A percentile compares a stretch with the other conserved stretches of the same genome.
Evolutionary conservation across 306 rosid species (phyloP).

Genomic region (Albizia julibrissin): DNA sequence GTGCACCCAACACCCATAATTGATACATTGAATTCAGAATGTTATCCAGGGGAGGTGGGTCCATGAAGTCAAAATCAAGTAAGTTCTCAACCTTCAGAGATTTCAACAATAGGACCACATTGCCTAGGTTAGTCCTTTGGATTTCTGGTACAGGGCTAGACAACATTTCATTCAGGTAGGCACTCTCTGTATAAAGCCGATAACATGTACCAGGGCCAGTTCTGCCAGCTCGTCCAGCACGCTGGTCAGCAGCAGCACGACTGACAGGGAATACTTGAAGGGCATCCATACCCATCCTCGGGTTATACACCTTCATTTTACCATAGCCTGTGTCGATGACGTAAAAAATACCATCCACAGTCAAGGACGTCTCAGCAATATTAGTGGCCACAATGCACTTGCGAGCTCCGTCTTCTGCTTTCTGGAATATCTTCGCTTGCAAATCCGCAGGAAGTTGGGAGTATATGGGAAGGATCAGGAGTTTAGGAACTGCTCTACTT

Average conservation of each 20-base stretch:
- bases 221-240: slow-evolving; percentile 98
- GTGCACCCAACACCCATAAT: slow-evolving; percentile 98
- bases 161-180: slow-evolving; percentile 87
- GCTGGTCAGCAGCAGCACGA: slow-evolving; percentile 99
- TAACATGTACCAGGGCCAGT: slow-evolving; percentile 99
- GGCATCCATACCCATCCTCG: slow-evolving; percentile 99
- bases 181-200: slow-evolving; percentile 84
- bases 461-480: slow-evolving; percentile 92
- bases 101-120: slow-evolving; percentile 89
- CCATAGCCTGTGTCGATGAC: slow-evolving; percentile 98
- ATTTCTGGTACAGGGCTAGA: slow-evolving; percentile 97
- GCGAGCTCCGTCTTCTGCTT: slow-evolving; percentile 96
- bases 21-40: slow-evolving; percentile 99
- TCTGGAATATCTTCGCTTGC: slow-evolving; percentile 95
- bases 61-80: slow-evolving; percentile 98
- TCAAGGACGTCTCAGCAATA: slow-evolving; percentile 95
- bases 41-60: slow-evolving; percentile 98
- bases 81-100: slow-evolving; percentile 94
- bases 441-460: slow-evolving; percentile 98
- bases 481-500: slow-evolving; percentile 79
- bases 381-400: slow-evolving; percentile 98
- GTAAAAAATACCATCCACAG: slow-evolving; percentile 91
- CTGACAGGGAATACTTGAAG: slow-evolving; percentile 97
- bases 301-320: slow-evolving; percentile 97
- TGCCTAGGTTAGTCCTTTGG: slow-evolving; percentile 96